Percentiles rank a stretch among this genome's conserved stretches.
Evolutionary conservation across 305 asterid species (phyloP).

Genomic region (Fraxinus angustifolia): DNA sequence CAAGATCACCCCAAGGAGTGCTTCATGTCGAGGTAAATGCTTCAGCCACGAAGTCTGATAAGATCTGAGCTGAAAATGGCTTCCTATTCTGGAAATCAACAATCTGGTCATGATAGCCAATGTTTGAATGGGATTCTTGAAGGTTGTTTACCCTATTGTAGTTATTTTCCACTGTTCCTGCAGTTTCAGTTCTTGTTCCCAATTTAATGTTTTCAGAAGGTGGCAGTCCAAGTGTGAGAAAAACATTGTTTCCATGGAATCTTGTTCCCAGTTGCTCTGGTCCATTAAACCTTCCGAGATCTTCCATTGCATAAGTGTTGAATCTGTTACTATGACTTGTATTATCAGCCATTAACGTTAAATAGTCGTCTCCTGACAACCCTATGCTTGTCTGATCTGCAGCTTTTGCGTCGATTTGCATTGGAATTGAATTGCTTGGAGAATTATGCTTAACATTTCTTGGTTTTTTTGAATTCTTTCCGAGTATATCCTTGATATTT

Average conservation of each 20-base stretch:
- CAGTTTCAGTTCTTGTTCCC: slow-evolving; percentile 31
- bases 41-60: slow-evolving; percentile 60
- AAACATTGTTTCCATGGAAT: slow-evolving; percentile 46
- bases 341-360: slow-evolving; percentile 26
- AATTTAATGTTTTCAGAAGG: slow-evolving; percentile 43
- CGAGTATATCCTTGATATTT: slow-evolving; percentile 16
- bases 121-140: slow-evolving; percentile 32
- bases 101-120: slow-evolving; percentile 35
- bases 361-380: slow-evolving; percentile 4
- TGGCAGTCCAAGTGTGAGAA: slow-evolving; percentile 59
- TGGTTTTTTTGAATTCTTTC: slow-evolving; percentile 32
- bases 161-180: slow-evolving; percentile 24
- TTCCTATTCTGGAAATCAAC: slow-evolving; percentile 56
- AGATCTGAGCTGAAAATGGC: slow-evolving; percentile 43
- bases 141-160: slow-evolving; percentile 26
- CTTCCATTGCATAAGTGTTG: slow-evolving; percentile 34
- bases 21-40: not conserved
- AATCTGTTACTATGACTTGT: slow-evolving; percentile 16
- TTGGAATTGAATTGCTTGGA: slow-evolving; percentile 36
- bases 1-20: not conserved
- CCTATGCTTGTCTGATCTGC: slow-evolving; percentile 21
- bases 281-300: slow-evolving; percentile 36
- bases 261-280: slow-evolving; percentile 39
- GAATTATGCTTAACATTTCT: slow-evolving; percentile 32
- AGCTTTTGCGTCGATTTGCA: slow-evolving; percentile 29